These are phyloP conservation scores for Arctium lappa DNA, from an alignment of 129 eudicot genomes.

Conservation along the genomic window DNA sequence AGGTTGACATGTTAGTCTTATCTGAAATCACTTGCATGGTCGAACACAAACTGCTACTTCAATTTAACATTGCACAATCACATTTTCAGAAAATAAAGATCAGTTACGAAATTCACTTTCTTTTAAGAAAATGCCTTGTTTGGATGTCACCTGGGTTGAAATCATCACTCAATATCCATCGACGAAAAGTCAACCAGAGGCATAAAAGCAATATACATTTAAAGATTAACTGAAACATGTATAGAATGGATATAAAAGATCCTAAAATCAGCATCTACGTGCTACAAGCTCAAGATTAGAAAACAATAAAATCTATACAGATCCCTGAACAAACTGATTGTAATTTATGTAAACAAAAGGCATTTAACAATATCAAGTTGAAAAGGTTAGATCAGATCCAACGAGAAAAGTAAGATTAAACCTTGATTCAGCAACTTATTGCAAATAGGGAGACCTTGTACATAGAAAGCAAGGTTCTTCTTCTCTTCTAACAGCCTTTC, in stretches of 20 bases:
- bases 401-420: conserved; percentile 15
- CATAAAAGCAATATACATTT: not conserved
- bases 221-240: not conserved
- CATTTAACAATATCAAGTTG: not conserved
- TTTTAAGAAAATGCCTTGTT: conserved; percentile 1
- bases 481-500: conserved; percentile 61
- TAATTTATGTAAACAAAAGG: not conserved
- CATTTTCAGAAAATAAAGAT: not conserved
- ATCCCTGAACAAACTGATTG: not conserved
- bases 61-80: not conserved
- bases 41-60: not conserved
- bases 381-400: conserved; percentile 10
- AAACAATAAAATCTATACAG: not conserved
- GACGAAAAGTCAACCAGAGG: not conserved
- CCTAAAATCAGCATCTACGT: not conserved
- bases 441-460: conserved; percentile 66
- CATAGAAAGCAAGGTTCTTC: conserved; percentile 51
- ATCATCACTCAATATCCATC: not conserved
- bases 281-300: not conserved
- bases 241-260: not conserved
- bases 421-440: conserved; percentile 72
- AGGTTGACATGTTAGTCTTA: not conserved
- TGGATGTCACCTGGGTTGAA: not conserved
- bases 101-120: not conserved
- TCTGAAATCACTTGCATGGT: not conserved